phyloP scores from a whole-genome alignment of 1,139 yeast species.

The Hanseniaspora uvarum region DNA sequence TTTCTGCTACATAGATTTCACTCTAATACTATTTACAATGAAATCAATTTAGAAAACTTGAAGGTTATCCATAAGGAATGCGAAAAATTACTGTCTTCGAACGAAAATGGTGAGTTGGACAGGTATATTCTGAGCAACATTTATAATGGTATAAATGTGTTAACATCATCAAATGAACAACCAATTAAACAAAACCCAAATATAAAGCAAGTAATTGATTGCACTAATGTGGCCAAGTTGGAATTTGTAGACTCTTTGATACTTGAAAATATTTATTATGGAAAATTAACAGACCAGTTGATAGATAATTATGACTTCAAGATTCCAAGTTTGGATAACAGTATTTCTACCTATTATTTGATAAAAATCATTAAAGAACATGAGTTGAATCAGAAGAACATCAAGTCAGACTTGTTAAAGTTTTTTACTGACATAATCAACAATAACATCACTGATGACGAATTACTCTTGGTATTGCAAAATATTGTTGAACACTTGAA shows the following conservation, averaged over 20 bases:
- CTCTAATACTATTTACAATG: neutral
- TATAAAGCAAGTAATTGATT: neutral
- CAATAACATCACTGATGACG: neutral
- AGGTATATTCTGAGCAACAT: constrained; percentile 1
- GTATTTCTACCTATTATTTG: neutral
- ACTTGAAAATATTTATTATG: constrained; percentile 7
- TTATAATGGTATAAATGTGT: neutral
- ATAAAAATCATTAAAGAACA: neutral
- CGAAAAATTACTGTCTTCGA: neutral
- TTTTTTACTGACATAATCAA: neutral
- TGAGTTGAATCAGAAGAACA: neutral
- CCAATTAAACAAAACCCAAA: neutral
- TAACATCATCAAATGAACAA: neutral
- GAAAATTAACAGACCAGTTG: neutral
- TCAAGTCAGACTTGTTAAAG: neutral
- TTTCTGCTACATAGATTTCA: constrained; percentile 16
- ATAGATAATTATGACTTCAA: neutral
- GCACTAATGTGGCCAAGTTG: neutral
- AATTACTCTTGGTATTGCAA: neutral
- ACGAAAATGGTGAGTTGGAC: neutral
- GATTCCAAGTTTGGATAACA: constrained; percentile 1
- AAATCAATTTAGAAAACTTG: neutral
- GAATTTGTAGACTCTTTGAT: neutral
- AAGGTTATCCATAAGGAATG: constrained; percentile 10
- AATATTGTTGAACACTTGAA: neutral